Evolutionary conservation across 148 eudicot genomes (phyloP), one percentile per base, ranked within the genome.

Genomic region (Chenopodium formosanum): DNA sequence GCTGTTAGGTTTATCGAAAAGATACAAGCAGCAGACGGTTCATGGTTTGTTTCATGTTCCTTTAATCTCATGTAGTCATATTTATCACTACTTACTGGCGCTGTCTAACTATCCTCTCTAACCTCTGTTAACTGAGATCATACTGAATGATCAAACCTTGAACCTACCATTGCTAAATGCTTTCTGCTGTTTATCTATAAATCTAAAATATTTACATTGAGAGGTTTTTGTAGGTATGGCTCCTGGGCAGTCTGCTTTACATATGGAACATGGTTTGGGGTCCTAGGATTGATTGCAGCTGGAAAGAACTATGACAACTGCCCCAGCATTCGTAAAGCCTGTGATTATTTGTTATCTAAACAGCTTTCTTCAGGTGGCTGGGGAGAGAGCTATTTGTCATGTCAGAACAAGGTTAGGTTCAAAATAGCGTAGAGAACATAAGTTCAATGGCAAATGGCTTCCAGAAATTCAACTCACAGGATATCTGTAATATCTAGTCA

Each of bases 181-280:
- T 78, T 62, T 78, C 32, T 48, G 46, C 79, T 79, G 53, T 58
- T 76, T 25, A 58, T 65, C 17, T n/a, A 60, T 66, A 40, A 60
- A 3, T 47, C 62, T 47, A n/a, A n/a, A 50, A 50, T 37, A 50
- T 67, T 47, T 67, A 47, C 46, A 44, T 12, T 82, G 44, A 72
- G 63, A 67, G 31, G 32, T 81, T 56, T 79, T 23, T 78, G 23
- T 78, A 94, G 98, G 98, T 94, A 94, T 86, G 98, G 98, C 48
- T 94, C 95, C 46, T 94, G 98, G 98, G 98, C 88, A 47, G 92
- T 94, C 84, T 94, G 98, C 91, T 94, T 91, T 86, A 92, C 97
- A 14, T 94, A 94, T 85, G 98, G 92, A 47, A 89, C 89, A 76
- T 94, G 98, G 98, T 94, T 92, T 86, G 98, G 98, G 67, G 72